These are phyloP conservation scores for Marasmius oreades DNA, from an alignment of 1,284 basidiomycete species.

Conservation along the genomic window DNA sequence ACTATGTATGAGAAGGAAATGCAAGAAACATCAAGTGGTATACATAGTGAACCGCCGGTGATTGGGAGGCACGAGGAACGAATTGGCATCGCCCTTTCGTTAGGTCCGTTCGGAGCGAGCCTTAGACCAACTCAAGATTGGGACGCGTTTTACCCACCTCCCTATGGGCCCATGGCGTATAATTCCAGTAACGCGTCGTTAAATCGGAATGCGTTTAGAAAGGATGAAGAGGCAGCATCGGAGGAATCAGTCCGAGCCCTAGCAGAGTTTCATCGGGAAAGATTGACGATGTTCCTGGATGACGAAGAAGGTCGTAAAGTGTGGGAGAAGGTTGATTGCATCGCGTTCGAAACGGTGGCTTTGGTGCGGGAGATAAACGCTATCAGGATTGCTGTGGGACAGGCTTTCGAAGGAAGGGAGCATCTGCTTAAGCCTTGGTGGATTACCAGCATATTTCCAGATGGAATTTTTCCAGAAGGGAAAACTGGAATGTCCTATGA, in stretches of 20 bases:
- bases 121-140: slow-evolving; percentile 71
- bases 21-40: not conserved
- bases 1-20: not conserved
- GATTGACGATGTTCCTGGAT: slow-evolving; percentile 52
- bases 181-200: slow-evolving; percentile 18
- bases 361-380: slow-evolving; percentile 62
- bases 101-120: slow-evolving; percentile 75
- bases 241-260: slow-evolving; percentile 50
- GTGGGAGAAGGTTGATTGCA: slow-evolving; percentile 58
- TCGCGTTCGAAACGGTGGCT: slow-evolving; percentile 83
- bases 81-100: slow-evolving; percentile 58
- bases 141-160: slow-evolving; percentile 70
- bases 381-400: slow-evolving; percentile 58
- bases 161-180: slow-evolving; percentile 59
- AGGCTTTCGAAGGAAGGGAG: slow-evolving; percentile 24
- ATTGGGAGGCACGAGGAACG: slow-evolving; percentile 21
- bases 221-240: slow-evolving; percentile 28
- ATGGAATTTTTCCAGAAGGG: slow-evolving; percentile 47
- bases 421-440: slow-evolving; percentile 63
- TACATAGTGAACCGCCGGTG: slow-evolving; percentile 20
- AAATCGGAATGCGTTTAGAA: slow-evolving; percentile 42
- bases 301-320: slow-evolving; percentile 29
- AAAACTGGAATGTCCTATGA: slow-evolving; percentile 10
- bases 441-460: slow-evolving; percentile 70
- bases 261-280: slow-evolving; percentile 62